A percentile compares a stretch with the other conserved stretches of the same genome.
phyloP scores from a whole-genome alignment of 441 rosid species.

The Erodium trifolium region DNA sequence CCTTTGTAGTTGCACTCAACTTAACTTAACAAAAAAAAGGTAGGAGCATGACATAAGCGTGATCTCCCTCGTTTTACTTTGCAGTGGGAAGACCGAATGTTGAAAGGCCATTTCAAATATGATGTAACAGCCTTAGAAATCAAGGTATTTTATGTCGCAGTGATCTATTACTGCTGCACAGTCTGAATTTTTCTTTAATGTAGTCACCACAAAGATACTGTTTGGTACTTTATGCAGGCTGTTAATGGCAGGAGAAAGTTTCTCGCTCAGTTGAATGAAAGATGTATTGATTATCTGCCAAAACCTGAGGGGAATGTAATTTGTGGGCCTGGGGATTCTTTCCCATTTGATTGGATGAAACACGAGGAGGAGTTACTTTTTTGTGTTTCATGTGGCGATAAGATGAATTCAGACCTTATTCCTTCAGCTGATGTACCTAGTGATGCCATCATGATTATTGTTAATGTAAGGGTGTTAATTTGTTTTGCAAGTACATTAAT shows the following conservation, averaged over 20 bases:
- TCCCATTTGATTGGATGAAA: conserved; percentile 20
- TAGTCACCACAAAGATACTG: not conserved
- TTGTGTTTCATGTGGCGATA: conserved; percentile 24
- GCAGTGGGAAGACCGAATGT: conserved; percentile 43
- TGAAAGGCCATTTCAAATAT: conserved; percentile 29
- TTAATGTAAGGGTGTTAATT: conserved; percentile 26
- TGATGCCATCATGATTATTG: conserved; percentile 23
- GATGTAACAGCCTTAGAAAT: conserved; percentile 32
- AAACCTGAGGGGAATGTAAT: conserved; percentile 19
- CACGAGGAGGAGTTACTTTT: conserved; percentile 31
- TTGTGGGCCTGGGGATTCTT: conserved; percentile 11
- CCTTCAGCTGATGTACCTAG: conserved; percentile 28
- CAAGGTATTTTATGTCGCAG: conserved; percentile 23
- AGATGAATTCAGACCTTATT: conserved; percentile 28
- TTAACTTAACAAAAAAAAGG: not conserved
- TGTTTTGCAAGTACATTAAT: conserved; percentile 9
- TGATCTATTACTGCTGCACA: not conserved
- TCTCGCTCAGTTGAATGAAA: conserved; percentile 32
- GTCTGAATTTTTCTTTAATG: not conserved
- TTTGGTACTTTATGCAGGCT: conserved; percentile 21
- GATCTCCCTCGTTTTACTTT: conserved; percentile 16
- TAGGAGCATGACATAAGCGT: not conserved
- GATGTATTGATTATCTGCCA: conserved; percentile 12
- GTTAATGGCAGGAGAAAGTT: conserved; percentile 31
- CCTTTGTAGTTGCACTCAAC: not conserved